Base-by-base conservation (phyloP, 2,329 filamentous ascomycete species). In the Diaporthe ampelina region DNA sequence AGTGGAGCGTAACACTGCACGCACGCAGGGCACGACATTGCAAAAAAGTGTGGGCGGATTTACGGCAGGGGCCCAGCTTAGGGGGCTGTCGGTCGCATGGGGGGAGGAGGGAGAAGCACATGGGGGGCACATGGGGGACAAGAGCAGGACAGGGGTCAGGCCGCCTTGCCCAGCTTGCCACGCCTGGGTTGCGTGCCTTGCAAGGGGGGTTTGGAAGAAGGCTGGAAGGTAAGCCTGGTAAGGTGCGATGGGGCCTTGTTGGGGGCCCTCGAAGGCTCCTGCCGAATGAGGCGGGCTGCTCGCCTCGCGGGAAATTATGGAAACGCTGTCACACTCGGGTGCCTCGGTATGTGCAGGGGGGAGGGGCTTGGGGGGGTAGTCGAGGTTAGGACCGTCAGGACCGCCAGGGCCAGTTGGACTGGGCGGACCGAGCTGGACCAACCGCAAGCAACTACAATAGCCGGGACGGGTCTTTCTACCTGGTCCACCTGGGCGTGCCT, bases 241-340 rank as follows among this genome's bases (percentile, higher is more conserved):
- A 63, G 40, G 40, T 26, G 24, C 19, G 24, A 32, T 32, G 59
- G 59, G 26, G 40, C 43, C 35, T 11, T 8, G 40, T 48, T 65
- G 40, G 59, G 29, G 19, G 61, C 43, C 40, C 17, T 43, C 40
- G 37, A 40, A 13, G 37, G 37, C 37, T 67, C 45, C 63, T 68
- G 63, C 63, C 63, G 48, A 68, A 68, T 68, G 63, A 68, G 63
- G 63, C n/a, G 63, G 63, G 48, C 63, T 54, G 32, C 29, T 65
- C 61, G 61, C 61, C 61, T 35, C 13, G 61, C 63, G 63, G 63
- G 63, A 68, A 68, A 68, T 68, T 68, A 68, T 68, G 63, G 63
- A 48, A 48, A 26, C n/a, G 63, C 32, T 68, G 63, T 68, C 32
- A 68, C 63, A 67, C 61, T 67, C 61, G 61, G 61, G 61, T 67